Conservation (phyloP, 2,329 filamentous ascomycete species). For the Teratosphaeria epicoccoides region DNA sequence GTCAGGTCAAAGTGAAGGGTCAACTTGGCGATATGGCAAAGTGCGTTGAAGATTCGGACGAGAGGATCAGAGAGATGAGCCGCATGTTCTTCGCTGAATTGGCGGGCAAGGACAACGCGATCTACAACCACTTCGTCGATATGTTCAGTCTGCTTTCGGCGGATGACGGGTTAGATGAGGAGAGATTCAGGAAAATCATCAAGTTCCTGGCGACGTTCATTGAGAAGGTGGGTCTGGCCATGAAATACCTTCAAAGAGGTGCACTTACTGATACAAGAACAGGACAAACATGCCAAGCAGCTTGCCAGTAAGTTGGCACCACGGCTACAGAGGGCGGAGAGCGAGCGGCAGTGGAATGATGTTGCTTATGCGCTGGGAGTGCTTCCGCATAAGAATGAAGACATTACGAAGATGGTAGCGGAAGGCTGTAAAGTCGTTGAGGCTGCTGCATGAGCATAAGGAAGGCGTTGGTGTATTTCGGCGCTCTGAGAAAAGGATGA, state of each 20-base stretch:
- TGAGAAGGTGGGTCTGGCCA: constrained; percentile 62
- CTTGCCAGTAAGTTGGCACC: constrained; percentile 86
- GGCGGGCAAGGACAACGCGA: constrained; percentile 94
- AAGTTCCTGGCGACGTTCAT: constrained; percentile 93
- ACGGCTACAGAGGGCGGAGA: constrained; percentile 74
- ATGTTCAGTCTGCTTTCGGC: constrained; percentile 93
- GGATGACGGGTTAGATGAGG: constrained; percentile 69
- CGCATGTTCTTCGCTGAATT: constrained; percentile 98
- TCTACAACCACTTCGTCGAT: constrained; percentile 98
- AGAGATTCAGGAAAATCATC: constrained; percentile 74
- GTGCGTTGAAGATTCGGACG: constrained; percentile 92
- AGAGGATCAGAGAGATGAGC: constrained; percentile 82
- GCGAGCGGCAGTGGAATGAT: constrained; percentile 93
- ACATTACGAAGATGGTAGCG: constrained; percentile 64
- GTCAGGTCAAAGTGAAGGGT: constrained; percentile 98
- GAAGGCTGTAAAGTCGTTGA: constrained; percentile 57
- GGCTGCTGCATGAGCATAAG: constrained; percentile 18
- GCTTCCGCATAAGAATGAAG: constrained; percentile 86
- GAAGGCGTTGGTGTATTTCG: not conserved
- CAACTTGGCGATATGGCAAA: constrained; percentile 99
- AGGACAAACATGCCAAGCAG: constrained; percentile 97
- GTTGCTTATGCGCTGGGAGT: constrained; percentile 85
- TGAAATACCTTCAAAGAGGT: not conserved
- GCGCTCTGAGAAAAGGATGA: not conserved
- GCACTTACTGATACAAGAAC: constrained; percentile 2